Base-by-base conservation (phyloP, 2,329 filamentous ascomycete species). In the Huntiella bhutanensis region DNA sequence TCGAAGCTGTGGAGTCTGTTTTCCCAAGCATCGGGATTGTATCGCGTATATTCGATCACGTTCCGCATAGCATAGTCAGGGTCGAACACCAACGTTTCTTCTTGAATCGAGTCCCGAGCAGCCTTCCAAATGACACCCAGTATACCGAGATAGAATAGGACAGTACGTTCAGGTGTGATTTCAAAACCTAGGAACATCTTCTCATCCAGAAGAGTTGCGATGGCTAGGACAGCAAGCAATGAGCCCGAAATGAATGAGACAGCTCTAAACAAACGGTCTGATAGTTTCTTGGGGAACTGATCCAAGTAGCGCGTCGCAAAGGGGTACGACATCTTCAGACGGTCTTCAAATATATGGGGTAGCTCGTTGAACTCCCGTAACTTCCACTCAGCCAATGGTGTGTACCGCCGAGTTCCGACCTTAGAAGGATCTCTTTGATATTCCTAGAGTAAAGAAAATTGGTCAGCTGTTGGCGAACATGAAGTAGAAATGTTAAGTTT, bases 361-460 rank as follows among this genome's bases (percentile, higher is more conserved):
- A 98, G 70, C 60, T 98, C 91, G 56, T 98, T 98, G 69, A 96
- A 98, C 59, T 96, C 88, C 41, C 91, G 80, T 52, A 98, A 95
- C 56, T 95, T 96, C 91, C 91, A 98, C 59, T 94, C 82, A 0
- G 91, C 91, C 43, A 94, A 73, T 1, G 86, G 83, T 0, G 88
- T 96, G 58, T 95, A 98, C 53, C 86, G 80, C 36, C 91, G 77
- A 12, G 85, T 80, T n/a, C 83, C 82, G 34, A 94, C 73, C 52
- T 86, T 79, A 1, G 84, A 77, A 0, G 85, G 88, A 52, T 95
- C 93, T 57, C 87, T 92, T 62, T 94, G 86, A 57, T 93, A 95
- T 66, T 98, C 88, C 80, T 85, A 50, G 6, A 34, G 10, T 13
- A 32, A n/a, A 15, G 15, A 3, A 38, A 11, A 35, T 17, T 5